Base-by-base conservation (phyloP, 768 basidiomycete species). In the Russula virescens region DNA sequence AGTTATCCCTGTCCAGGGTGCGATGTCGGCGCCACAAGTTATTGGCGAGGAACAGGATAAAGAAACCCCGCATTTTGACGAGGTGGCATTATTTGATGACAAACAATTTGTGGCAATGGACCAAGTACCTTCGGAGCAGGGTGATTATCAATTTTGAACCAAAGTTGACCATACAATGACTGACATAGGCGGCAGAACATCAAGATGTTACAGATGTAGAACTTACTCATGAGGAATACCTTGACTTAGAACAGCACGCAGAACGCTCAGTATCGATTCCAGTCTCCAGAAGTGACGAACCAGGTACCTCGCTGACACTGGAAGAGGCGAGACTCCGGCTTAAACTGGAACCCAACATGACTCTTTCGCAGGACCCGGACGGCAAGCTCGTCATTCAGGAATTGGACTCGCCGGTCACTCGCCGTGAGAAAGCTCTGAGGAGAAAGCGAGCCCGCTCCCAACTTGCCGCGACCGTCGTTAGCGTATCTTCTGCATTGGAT, bases 381-480 rank as follows among this genome's bases (percentile, higher is more conserved):
- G 80, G 81, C n/a, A 78, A 74, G 60, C 77, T 86, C 51, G 80
- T 88, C 58, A 81, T 90, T 60, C 88, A 91, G 69, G 82, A 83
- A 62, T 76, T 90, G 25, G 89, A 89, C 68, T 86, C 89, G 6
- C 88, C 88, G 40, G 80, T 80, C 4, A 85, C 81, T 45, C 82
- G 88, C 5, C 78, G 81, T 54, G 79, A 83, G 72, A 88, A 85
- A 72, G 77, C 76, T 21, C 71, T 75, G 61, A 77, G 78, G 9
- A 76, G 73, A 55, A 84, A 80, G 50, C 61, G 47, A 34, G 65
- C 65, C 23, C 55, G 62, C 48, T 63, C 62, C 23, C 60, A 61
- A 47, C 62, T 64, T 26, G 61, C 55, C 0, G 68, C 68, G 1
- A 61, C 63, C 16, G 45, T 60, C n/a, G 45, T 62, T 4, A 58